Evolutionary conservation across 1,139 yeast species (phyloP), one percentile per base, ranked within the genome.

Genomic region (Magnusiomyces ingens): DNA sequence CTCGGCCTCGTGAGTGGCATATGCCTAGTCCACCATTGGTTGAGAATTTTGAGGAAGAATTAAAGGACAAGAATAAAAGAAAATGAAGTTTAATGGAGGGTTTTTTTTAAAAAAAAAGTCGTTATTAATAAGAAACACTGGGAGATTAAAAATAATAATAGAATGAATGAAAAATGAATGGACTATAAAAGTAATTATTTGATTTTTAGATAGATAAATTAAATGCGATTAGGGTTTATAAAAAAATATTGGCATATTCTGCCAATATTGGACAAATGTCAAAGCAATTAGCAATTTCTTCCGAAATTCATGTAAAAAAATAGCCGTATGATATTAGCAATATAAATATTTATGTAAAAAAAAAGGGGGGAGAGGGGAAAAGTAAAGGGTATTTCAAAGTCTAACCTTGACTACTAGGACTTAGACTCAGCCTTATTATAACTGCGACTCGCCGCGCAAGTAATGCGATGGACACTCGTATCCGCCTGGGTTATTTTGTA

Each of bases 401-500:
- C 19, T 21, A 19, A 2, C 17, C 4, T 42, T 10, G 13, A 19
- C 10, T n/a, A 18, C 13, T 42, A 11, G n/a, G n/a, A n/a, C n/a
- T n/a, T n/a, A n/a, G n/a, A n/a, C n/a, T n/a, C n/a, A n/a, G n/a
- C n/a, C n/a, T 19, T 11, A 15, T 42, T 13, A 42, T 15, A 42
- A 13, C 45, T 42, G 63, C 8, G 69, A 67, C 50, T 58, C 55
- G 5, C 73, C 67, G 64, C 95, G 80, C 52, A 85, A 66, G 59
- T 77, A 89, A 66, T 90, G 98, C 3, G 91, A 82, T 21, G 96
- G 93, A 68, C 98, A 91, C 57, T 85, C 87, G 70, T 88, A 86
- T 2, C 97, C 97, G 2, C 74, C 71, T 1, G 96, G 95, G 66
- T 91, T 88, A 64, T 80, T 82, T 54, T 76, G 75, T 64, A 90